Evolutionary conservation across 2,329 filamentous ascomycete genomes (phyloP).

Genomic region (Beauveria sp.): DNA sequence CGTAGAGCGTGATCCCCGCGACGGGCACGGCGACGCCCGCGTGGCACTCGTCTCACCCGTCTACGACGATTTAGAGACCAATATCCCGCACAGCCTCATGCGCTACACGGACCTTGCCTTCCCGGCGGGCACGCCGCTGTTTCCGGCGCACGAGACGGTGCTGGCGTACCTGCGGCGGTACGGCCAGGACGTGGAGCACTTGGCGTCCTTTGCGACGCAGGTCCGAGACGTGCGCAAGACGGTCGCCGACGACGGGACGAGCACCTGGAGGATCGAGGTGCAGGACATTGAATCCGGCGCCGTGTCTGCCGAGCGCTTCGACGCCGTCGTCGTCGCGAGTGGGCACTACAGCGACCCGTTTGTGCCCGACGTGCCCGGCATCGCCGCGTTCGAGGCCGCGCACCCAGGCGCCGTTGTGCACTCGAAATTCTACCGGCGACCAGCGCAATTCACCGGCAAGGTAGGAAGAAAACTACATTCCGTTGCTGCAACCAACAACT

Average conservation of each 20-base stretch:
- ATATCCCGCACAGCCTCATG: conserved; percentile 68
- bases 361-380: conserved; percentile 48
- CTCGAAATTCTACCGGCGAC: conserved; percentile 59
- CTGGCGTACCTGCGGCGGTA: conserved; percentile 59
- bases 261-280: conserved; percentile 42
- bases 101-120: conserved; percentile 57
- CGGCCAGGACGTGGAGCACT: conserved; percentile 47
- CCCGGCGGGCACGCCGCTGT: conserved; percentile 50
- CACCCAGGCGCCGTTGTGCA: conserved; percentile 48
- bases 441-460: conserved; percentile 25
- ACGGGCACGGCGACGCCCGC: neutral
- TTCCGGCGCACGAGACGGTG: conserved; percentile 58
- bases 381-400: conserved; percentile 41
- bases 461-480: conserved; percentile 12
- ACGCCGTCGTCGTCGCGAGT: conserved; percentile 55
- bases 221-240: conserved; percentile 38
- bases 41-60: conserved; percentile 58
- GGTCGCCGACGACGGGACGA: conserved; percentile 13
- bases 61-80: conserved; percentile 66
- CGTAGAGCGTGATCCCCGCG: conserved; percentile 21
- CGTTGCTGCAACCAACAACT: no score
- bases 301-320: conserved; percentile 34
- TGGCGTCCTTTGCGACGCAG: conserved; percentile 55
- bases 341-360: conserved; percentile 56
- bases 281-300: conserved; percentile 22